Base-by-base conservation (phyloP, 2,329 filamentous ascomycete species). In the Thelonectria discophora region DNA sequence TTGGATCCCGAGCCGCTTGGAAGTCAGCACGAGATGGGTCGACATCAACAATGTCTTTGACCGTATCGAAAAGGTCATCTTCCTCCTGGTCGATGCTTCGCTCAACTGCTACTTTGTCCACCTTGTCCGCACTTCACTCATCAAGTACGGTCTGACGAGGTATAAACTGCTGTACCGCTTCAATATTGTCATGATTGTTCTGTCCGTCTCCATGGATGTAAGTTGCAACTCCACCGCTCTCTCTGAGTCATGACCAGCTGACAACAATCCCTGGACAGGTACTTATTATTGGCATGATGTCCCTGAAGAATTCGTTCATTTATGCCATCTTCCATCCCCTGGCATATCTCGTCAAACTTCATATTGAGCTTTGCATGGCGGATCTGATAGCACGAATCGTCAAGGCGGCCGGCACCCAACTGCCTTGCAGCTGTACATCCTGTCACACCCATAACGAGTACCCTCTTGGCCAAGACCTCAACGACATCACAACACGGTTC, bases 31-130 rank as follows among this genome's bases (percentile, higher is more conserved):
- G 5, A 74, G 63, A 3, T 83, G 76, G 46, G 74, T 81, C 40
- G 58, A 72, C 17, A 72, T 83, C 58, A 84, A 84, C 65, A 64
- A 77, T 0, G 68, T 82, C 27, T 85, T 81, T 81, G 82, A 85
- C 47, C 79, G 82, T 15, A 73, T 78, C 45, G 80, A 83, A 55
- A 85, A 84, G 64, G 75, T 74, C 2, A 72, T 84, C 2, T 82
- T 82, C 55, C 72, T 82, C 1, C 45, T 81, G 13, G 75, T 84
- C 3, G 82, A 85, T 56, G 77, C 75, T 2, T 69, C 67, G 0
- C 72, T 85, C 15, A 85, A 84, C 56, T 74, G 76, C 51, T 82
- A 82, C 62, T 85, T 85, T 65, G 74, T 76, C 65, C 68, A 73
- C 49, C 75, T 75, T 1, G 82, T 84, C 46, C 80, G 79, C 34